A percentile compares a stretch with the other conserved stretches of the same genome.
These are phyloP conservation scores for Phytophthora foliorum DNA, from an alignment of 352 stramenopile species.

Conservation along the genomic window DNA sequence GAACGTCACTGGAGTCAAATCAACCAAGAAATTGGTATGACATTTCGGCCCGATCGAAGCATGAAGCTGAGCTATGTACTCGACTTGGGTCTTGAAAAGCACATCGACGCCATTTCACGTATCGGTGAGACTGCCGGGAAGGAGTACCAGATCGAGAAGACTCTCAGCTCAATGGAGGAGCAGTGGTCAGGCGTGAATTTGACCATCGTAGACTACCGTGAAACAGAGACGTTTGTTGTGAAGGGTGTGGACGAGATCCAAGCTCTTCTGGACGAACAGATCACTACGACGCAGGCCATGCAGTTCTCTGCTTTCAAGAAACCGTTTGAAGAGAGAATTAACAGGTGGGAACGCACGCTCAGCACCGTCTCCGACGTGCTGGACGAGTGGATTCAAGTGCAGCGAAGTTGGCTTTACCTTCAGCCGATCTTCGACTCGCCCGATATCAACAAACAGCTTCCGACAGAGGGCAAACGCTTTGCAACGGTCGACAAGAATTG, in stretches of 20 bases:
- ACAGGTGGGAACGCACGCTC: slow-evolving; percentile 91
- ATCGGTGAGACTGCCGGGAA: slow-evolving; percentile 95
- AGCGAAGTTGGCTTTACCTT: slow-evolving; percentile 96
- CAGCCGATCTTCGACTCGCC: slow-evolving; percentile 96
- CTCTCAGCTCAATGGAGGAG: slow-evolving; percentile 93
- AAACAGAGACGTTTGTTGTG: slow-evolving; percentile 95
- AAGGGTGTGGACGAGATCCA: slow-evolving; percentile 96
- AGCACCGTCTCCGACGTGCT: slow-evolving; percentile 93
- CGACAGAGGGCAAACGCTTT: slow-evolving; percentile 95
- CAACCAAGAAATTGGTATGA: slow-evolving; percentile 90
- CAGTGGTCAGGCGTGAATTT: slow-evolving; percentile 92
- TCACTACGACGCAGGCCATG: slow-evolving; percentile 96
- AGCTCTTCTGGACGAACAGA: slow-evolving; percentile 94
- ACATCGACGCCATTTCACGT: slow-evolving; percentile 91
- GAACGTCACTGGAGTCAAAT: slow-evolving; percentile 95
- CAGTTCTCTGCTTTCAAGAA: slow-evolving; percentile 97
- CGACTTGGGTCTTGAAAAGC: slow-evolving; percentile 87
- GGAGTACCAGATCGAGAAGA: slow-evolving; percentile 96
- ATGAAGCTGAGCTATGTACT: slow-evolving; percentile 88
- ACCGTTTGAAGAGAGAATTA: slow-evolving; percentile 95
- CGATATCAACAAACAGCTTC: slow-evolving; percentile 97
- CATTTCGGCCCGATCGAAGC: slow-evolving; percentile 82
- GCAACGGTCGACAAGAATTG: slow-evolving; percentile 97
- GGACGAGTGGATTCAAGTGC: slow-evolving; percentile 95
- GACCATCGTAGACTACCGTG: slow-evolving; percentile 88